phyloP scores from a whole-genome alignment of 306 rosid species.

The Prunus mongolica region DNA sequence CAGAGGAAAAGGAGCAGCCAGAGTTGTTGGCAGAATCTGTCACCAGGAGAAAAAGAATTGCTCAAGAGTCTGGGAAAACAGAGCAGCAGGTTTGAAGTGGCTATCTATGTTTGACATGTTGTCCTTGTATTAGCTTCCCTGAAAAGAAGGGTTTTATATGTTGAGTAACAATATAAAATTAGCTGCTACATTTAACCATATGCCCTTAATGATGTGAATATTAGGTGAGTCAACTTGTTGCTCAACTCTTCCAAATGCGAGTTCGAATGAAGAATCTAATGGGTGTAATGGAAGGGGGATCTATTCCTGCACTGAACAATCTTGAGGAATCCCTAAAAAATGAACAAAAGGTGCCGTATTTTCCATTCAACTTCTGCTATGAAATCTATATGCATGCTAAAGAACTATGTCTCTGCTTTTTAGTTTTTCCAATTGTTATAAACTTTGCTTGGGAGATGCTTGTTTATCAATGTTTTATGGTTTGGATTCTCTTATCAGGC shows the following conservation, averaged over 20 bases:
- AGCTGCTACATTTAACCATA: conserved; percentile 3
- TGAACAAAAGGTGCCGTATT: conserved; percentile 69
- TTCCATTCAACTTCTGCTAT: not conserved
- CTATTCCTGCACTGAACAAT: conserved; percentile 75
- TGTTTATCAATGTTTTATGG: not conserved
- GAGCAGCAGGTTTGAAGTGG: conserved; percentile 74
- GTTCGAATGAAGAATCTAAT: conserved; percentile 89
- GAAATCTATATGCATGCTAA: not conserved
- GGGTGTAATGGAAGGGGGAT: conserved; percentile 92
- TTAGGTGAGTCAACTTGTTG: conserved; percentile 87
- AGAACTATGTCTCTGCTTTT: not conserved
- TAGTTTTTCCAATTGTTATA: not conserved
- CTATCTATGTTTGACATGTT: conserved; percentile 11
- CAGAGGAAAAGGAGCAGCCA: conserved; percentile 97
- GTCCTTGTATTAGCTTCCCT: not conserved
- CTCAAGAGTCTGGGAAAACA: conserved; percentile 88
- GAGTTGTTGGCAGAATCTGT: conserved; percentile 93
- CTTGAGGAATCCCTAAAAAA: conserved; percentile 87
- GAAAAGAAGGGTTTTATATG: conserved; percentile 6
- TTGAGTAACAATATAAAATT: not conserved
- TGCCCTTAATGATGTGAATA: conserved; percentile 18
- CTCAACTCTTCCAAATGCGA: conserved; percentile 95
- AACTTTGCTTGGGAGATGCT: not conserved
- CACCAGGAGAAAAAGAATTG: conserved; percentile 80
- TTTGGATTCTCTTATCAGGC: conserved; percentile 42